Evolutionary conservation across 2,329 filamentous ascomycete genomes (phyloP).

Genomic region (Fusarium chlamydosporum): DNA sequence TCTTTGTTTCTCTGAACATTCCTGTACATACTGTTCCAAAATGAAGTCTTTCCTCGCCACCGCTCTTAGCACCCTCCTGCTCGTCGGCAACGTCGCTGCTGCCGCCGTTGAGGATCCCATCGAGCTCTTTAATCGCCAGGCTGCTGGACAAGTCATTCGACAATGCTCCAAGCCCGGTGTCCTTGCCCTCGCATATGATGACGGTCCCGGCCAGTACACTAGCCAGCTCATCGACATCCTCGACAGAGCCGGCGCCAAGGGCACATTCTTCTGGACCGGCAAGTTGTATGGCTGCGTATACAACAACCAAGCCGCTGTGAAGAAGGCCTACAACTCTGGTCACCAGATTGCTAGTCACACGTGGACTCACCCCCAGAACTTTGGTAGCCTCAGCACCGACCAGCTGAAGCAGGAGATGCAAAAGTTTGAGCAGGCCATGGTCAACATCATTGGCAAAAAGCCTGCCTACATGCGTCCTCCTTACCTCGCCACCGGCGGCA

Average conservation of each 20-base stretch:
- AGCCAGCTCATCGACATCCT: conserved; percentile 65
- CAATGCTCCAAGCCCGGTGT: conserved; percentile 61
- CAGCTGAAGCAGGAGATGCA: conserved; percentile 64
- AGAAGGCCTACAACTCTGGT: conserved; percentile 64
- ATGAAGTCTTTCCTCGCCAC: conserved; percentile 33
- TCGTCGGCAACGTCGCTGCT: conserved; percentile 50
- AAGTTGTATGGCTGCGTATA: conserved; percentile 67
- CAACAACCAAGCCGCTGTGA: conserved; percentile 65
- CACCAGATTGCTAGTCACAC: conserved; percentile 70
- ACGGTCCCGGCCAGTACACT: conserved; percentile 67
- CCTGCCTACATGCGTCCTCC: conserved; percentile 66
- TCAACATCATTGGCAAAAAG: conserved; percentile 65
- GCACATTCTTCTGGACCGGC: conserved; percentile 68
- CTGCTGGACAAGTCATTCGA: conserved; percentile 61
- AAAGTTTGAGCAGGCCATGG: conserved; percentile 64
- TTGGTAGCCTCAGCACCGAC: conserved; percentile 57
- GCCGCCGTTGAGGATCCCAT: conserved; percentile 56
- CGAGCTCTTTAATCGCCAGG: conserved; percentile 57
- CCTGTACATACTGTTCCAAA: conserved; percentile 11
- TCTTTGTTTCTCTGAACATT: not conserved
- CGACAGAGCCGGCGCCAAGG: conserved; percentile 63
- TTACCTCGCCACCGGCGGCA: conserved; percentile 63
- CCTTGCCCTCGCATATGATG: conserved; percentile 68
- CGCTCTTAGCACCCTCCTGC: conserved; percentile 26
- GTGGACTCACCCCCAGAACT: conserved; percentile 64